phyloP scores from a whole-genome alignment of 192 early-diverging fungal species.

The Umbelopsis sp. region DNA sequence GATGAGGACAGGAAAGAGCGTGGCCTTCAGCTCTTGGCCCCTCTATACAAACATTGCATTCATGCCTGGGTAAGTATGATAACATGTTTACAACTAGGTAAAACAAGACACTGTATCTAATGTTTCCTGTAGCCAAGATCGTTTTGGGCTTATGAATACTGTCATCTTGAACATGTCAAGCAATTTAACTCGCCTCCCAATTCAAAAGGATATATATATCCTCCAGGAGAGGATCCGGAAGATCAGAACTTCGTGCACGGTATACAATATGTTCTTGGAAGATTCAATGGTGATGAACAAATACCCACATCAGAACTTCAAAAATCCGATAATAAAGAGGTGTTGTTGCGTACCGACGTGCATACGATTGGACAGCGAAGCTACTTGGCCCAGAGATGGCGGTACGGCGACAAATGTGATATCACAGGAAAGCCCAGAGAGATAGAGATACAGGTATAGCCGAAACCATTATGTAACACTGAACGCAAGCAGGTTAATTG shows the following conservation, averaged over 20 bases:
- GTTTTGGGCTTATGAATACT: slow-evolving; percentile 90
- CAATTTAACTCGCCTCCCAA: slow-evolving; percentile 30
- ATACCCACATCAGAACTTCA: neutral
- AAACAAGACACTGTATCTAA: neutral
- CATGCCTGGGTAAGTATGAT: slow-evolving; percentile 29
- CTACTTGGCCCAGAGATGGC: slow-evolving; percentile 74
- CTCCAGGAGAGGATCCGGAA: neutral
- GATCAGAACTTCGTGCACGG: neutral
- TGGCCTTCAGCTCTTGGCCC: slow-evolving; percentile 61
- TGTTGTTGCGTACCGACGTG: neutral
- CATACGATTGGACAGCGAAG: slow-evolving; percentile 22
- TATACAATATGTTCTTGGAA: slow-evolving; percentile 3
- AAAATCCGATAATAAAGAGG: slow-evolving; percentile 1
- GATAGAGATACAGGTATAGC: slow-evolving; percentile 69
- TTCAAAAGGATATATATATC: neutral
- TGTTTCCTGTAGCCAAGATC: slow-evolving; percentile 33
- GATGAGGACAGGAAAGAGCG: slow-evolving; percentile 32
- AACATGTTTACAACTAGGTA: slow-evolving; percentile 18
- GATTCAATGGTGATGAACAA: slow-evolving; percentile 1
- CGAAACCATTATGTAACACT: neutral
- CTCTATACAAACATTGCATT: slow-evolving; percentile 53
- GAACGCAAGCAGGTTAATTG: neutral
- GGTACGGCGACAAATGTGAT: slow-evolving; percentile 75
- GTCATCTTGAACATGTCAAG: slow-evolving; percentile 54
- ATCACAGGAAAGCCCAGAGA: slow-evolving; percentile 67